Conservation (phyloP, 2,329 filamentous ascomycete species). For the Zymoseptoria pseudotritici region DNA sequence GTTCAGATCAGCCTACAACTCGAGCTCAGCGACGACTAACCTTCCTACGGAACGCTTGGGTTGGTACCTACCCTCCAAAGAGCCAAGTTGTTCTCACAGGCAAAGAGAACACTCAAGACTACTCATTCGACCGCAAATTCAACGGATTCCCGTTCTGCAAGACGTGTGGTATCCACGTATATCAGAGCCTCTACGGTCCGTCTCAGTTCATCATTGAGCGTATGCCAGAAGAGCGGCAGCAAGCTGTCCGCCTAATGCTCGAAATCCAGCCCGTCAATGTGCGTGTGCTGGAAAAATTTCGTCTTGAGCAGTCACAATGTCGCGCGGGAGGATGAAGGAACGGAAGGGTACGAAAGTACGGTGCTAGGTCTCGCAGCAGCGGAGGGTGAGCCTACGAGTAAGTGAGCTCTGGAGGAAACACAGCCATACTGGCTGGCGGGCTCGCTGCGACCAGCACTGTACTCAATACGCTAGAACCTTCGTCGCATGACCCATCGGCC, state of each 20-base stretch:
- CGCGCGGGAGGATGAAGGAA: neutral
- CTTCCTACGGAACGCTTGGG: neutral
- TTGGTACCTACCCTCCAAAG: neutral
- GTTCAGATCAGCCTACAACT: neutral
- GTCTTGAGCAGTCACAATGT: neutral
- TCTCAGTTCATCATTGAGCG: neutral
- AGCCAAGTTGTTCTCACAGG: neutral
- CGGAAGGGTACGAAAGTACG: neutral
- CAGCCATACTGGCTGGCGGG: too few relatives aligned
- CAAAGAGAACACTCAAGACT: constrained; percentile 1
- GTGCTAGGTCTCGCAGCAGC: neutral
- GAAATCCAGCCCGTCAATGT: constrained; percentile 2
- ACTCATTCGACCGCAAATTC: constrained; percentile 1
- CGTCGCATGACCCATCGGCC: neutral
- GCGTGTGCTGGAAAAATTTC: neutral
- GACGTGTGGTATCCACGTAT: constrained; percentile 2
- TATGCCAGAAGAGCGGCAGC: neutral
- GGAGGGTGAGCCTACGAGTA: neutral
- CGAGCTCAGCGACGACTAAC: neutral
- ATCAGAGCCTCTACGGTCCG: neutral
- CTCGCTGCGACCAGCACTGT: neutral
- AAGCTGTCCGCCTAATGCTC: neutral
- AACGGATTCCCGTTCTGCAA: constrained; percentile 2
- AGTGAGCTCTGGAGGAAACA: neutral
- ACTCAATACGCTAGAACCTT: neutral